phyloP scores from a whole-genome alignment of 805 yeast species.

The Saccharomyces paradoxus region DNA sequence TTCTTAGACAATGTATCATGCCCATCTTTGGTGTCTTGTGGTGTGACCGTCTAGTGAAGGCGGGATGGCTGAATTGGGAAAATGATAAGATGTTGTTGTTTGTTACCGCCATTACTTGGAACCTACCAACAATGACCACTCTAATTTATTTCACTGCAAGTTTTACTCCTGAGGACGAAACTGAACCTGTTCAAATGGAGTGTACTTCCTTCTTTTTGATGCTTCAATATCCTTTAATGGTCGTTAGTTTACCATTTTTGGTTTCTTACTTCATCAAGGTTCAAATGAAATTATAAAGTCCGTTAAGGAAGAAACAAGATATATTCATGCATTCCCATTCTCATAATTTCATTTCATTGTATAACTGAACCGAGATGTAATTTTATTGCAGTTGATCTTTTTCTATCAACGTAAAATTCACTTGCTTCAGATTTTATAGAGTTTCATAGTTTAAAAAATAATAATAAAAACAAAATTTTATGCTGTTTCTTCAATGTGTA shows the following conservation, averaged over 20 bases:
- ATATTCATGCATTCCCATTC: background rate
- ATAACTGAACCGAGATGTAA: background rate
- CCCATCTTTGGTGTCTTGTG: slow-evolving; percentile 75
- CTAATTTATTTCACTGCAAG: slow-evolving; percentile 82
- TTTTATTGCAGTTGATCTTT: background rate
- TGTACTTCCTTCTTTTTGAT: slow-evolving; percentile 71
- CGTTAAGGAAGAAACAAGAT: background rate
- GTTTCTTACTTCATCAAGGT: slow-evolving; percentile 31
- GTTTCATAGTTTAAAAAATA: background rate
- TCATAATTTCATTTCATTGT: background rate
- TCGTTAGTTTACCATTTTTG: slow-evolving; percentile 64
- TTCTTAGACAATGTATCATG: slow-evolving; percentile 54
- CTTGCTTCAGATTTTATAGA: background rate
- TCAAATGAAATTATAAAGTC: slow-evolving; percentile 22
- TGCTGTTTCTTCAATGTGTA: background rate
- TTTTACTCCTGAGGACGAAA: slow-evolving; percentile 57
- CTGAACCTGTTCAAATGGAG: slow-evolving; percentile 57
- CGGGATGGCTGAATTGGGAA: slow-evolving; percentile 54
- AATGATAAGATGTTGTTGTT: slow-evolving; percentile 53
- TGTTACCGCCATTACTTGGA: slow-evolving; percentile 67
- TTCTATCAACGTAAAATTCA: background rate
- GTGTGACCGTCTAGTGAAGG: slow-evolving; percentile 51
- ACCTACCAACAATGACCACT: slow-evolving; percentile 84
- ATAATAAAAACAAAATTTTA: background rate
- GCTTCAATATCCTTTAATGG: slow-evolving; percentile 61